Evolutionary conservation across 352 stramenopile genomes (phyloP), one percentile per base, ranked within the genome.

Genomic region (Aphanomyces astaci): DNA sequence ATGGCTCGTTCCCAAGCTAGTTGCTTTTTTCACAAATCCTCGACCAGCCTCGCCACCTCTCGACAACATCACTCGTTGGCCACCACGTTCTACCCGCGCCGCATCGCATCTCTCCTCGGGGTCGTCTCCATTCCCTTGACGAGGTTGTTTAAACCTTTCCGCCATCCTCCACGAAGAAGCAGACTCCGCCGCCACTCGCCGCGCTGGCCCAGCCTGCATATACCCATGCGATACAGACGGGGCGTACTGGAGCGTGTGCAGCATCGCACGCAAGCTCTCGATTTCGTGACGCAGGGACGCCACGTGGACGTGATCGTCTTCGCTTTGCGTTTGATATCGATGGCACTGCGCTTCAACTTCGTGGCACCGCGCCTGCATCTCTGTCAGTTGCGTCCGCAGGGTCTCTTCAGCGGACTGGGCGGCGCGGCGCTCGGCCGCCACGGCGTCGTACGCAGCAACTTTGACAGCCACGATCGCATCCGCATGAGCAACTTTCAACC

Each of bases 301-400:
- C 0, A 89, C 81, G 31, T 91, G 83, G 0, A 90, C 63, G 32
- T 83, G 83, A 63, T 94, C 86, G 54, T 92, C 86, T 56, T 94
- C 86, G 45, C 81, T 87, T 66, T 92, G 84, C 2, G 67, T 84
- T 33, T 85, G 79, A 40, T 79, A 90, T 30, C 86, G 89, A 28
- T 88, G 76, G 0, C 72, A 74, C 0, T 49, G 40, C 0, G 82
- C 80, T 48, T 94, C 82, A 24, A 72, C 76, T 57, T 89, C 81
- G 0, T 68, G 78, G 3, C 88, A 52, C 5, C 75, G 79, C 27
- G 64, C 80, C 32, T 85, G 76, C 2, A 86, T 36, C 0, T 90
- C 82, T 3, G 76, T 73, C 0, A 86, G 31, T 43, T 86, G 80
- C 0, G 32, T 55, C 2, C 85, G 25, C 11, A 90, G 30, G 45